phyloP scores from a whole-genome alignment of 1,284 basidiomycete species.

The Rhodotorula sp. region DNA sequence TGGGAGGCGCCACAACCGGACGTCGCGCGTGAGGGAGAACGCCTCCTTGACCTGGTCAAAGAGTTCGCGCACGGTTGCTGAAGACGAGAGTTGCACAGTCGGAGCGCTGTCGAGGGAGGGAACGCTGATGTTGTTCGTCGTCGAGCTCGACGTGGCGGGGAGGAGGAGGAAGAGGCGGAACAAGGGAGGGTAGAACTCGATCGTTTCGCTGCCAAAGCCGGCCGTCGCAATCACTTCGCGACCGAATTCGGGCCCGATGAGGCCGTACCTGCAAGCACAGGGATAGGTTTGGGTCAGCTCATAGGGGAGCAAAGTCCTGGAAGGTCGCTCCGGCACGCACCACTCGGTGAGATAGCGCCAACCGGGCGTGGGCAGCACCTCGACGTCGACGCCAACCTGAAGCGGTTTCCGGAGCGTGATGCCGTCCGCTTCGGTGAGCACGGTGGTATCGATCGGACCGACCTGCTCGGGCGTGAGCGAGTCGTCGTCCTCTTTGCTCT shows the following conservation, averaged over 20 bases:
- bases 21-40: slow-evolving; percentile 32
- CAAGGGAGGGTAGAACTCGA: slow-evolving; percentile 75
- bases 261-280: slow-evolving; percentile 63
- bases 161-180: slow-evolving; percentile 60
- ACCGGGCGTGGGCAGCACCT: slow-evolving; percentile 68
- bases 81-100: slow-evolving; percentile 40
- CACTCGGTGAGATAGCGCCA: slow-evolving; percentile 69
- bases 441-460: slow-evolving; percentile 70
- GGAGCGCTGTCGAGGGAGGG: slow-evolving; percentile 27
- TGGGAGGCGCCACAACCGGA: slow-evolving; percentile 32
- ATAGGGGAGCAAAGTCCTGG: neutral
- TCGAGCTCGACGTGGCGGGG: slow-evolving; percentile 40
- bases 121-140: slow-evolving; percentile 10
- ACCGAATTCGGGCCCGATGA: slow-evolving; percentile 58
- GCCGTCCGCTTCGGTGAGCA: slow-evolving; percentile 56
- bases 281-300: neutral
- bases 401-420: slow-evolving; percentile 48
- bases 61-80: slow-evolving; percentile 41
- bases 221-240: slow-evolving; percentile 61
- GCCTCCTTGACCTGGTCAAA: slow-evolving; percentile 20
- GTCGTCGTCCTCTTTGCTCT: slow-evolving; percentile 63
- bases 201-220: slow-evolving; percentile 30
- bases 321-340: slow-evolving; percentile 52
- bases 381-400: slow-evolving; percentile 69
- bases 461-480: slow-evolving; percentile 53